Percentiles rank a stretch among this genome's conserved stretches.
phyloP scores from a whole-genome alignment of 345 rosid genomes.

The Brassica juncea region DNA sequence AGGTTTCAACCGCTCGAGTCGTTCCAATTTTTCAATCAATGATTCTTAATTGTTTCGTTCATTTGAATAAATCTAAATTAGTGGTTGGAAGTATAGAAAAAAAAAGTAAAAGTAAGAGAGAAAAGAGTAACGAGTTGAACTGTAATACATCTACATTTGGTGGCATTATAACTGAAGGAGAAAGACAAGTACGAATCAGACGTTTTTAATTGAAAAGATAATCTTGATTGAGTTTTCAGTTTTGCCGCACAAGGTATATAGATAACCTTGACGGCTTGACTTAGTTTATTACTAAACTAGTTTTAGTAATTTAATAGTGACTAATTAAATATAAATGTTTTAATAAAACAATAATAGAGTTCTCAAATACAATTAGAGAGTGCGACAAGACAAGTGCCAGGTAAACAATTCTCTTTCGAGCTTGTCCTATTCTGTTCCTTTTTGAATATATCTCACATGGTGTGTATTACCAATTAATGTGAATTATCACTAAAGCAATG shows the following conservation, averaged over 20 bases:
- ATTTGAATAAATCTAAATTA: constrained; percentile 8
- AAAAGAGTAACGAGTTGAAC: neutral
- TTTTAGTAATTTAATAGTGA: constrained; percentile 3
- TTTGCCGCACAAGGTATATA: constrained; percentile 5
- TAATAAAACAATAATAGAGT: constrained; percentile 21
- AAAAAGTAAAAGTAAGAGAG: too few species aligned
- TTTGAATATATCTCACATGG: constrained; percentile 37
- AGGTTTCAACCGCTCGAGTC: constrained; percentile 22
- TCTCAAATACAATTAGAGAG: constrained; percentile 25
- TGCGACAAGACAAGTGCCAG: constrained; percentile 42
- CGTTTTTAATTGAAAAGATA: constrained; percentile 6
- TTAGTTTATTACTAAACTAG: constrained; percentile 17
- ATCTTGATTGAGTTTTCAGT: neutral
- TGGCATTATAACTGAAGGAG: constrained; percentile 7
- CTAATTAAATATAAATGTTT: neutral
- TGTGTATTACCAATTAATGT: constrained; percentile 35
- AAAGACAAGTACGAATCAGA: constrained; percentile 5
- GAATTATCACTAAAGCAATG: constrained; percentile 38
- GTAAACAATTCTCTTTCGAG: constrained; percentile 45
- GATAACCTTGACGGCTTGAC: constrained; percentile 11
- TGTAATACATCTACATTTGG: constrained; percentile 2
- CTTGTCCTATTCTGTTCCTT: constrained; percentile 50
- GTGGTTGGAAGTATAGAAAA: neutral
- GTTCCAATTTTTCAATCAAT: constrained; percentile 9
- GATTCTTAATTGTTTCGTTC: constrained; percentile 2